These are phyloP conservation scores for Pseudogymnoascus sp. DNA, from an alignment of 2,329 filamentous ascomycete species.

Conservation along the genomic window DNA sequence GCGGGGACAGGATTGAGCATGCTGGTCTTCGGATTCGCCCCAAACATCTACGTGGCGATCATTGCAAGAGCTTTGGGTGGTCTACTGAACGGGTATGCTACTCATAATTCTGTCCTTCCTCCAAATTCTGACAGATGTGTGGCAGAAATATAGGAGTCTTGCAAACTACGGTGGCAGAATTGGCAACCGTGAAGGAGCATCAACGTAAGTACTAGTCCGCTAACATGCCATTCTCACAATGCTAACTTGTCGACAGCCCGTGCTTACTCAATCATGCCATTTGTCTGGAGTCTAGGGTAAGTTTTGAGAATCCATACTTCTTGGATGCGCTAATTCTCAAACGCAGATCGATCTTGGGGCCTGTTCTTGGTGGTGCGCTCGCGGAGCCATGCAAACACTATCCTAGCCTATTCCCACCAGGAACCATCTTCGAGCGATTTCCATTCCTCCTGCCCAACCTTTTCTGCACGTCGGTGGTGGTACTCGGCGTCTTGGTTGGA, in stretches of 20 bases:
- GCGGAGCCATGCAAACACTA: conserved; percentile 81
- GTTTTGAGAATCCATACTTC: conserved; percentile 22
- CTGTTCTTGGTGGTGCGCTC: conserved; percentile 81
- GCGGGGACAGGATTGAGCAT: conserved; percentile 89
- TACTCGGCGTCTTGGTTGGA: conserved; percentile 67
- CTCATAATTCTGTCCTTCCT: neutral
- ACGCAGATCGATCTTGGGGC: conserved; percentile 75
- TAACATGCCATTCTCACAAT: conserved; percentile 15
- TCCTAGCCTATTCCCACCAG: conserved; percentile 60
- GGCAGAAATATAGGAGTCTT: conserved; percentile 83
- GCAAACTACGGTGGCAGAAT: conserved; percentile 88
- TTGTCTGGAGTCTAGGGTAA: conserved; percentile 92
- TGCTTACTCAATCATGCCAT: conserved; percentile 95
- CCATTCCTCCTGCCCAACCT: conserved; percentile 89
- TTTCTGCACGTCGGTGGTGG: conserved; percentile 74
- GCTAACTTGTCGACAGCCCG: conserved; percentile 48
- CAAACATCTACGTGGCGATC: conserved; percentile 71
- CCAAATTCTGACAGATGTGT: conserved; percentile 17
- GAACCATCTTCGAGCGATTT: conserved; percentile 73
- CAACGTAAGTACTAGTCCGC: conserved; percentile 57
- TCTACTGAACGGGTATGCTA: conserved; percentile 74
- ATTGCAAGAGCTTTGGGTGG: conserved; percentile 84
- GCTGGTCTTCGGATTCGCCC: conserved; percentile 82
- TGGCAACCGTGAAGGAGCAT: conserved; percentile 87
- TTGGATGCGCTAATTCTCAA: neutral